Base-by-base conservation (phyloP, 2,329 filamentous ascomycete species). In the Trichoderma atrobrunneum region DNA sequence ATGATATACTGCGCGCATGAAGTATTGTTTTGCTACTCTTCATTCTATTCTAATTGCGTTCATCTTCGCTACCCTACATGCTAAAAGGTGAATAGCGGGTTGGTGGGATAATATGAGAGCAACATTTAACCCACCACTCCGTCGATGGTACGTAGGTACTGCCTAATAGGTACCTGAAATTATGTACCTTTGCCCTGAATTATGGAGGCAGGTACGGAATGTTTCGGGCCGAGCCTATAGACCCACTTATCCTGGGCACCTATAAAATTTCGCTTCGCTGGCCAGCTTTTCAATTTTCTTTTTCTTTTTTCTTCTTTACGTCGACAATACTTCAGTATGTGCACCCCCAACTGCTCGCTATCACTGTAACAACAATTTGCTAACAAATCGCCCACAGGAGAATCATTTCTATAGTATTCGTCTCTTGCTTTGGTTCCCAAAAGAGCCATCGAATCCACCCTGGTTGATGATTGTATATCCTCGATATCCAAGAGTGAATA, bases 351-450 rank as follows among this genome's bases (percentile, higher is more conserved):
- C 78, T 74, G 60, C 39, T 54, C 32, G 57, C 5, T 3, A 36
- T 1, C 14, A 36, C 14, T 36, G 34, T 14, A 36, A 36, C 6
- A 3, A 36, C 34, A 16, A 1, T 16, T 36, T 74, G 72, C 77
- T 79, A 76, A 78, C 75, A 72, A 74, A 70, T 72, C 51, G 10
- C n/a, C 76, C 76, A 75, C 81, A 86, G 81, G 84, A 94, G 93
- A 95, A 95, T 95, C 93, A 93, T 93, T 97, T 97, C 92, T 97
- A 95, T 94, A 97, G 94, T 95, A 91, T 88, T 93, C 90, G 90
- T 94, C 92, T 88, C 87, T 88, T 90, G 93, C 93, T 96, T 92
- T 93, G 90, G 92, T 95, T 89, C 90, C 90, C 88, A 94, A 89
- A 92, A 87, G 88, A 97, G 94, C 93, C 89, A 94, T 92, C 95